phyloP scores from a whole-genome alignment of 1,284 basidiomycete species.

The Sporisorium iseilematis-ciliati region DNA sequence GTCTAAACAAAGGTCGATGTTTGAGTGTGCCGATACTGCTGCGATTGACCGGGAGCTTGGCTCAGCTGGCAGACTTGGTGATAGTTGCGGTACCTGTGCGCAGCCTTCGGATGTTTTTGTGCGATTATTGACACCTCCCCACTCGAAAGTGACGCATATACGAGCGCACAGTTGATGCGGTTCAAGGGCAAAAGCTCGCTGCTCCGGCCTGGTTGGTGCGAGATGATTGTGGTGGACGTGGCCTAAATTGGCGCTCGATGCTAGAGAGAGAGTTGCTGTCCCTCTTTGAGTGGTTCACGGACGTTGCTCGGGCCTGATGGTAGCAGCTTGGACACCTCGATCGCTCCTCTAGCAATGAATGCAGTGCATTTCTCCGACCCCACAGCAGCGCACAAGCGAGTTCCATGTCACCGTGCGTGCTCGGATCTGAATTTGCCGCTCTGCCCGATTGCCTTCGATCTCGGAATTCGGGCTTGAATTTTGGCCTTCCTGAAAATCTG shows the following conservation, averaged over 20 bases:
- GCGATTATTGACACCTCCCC: neutral
- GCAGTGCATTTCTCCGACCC: neutral
- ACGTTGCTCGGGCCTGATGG: neutral
- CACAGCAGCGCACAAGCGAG: neutral
- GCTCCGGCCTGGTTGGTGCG: neutral
- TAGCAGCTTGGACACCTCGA: neutral
- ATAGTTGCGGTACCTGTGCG: neutral
- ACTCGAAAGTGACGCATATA: neutral
- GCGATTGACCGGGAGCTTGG: neutral
- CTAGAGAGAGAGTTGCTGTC: neutral
- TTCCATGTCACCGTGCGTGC: slow-evolving; percentile 9
- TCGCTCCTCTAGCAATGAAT: neutral
- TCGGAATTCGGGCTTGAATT: slow-evolving; percentile 10
- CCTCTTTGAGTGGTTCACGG: neutral
- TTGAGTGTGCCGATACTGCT: neutral
- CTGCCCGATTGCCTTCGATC: neutral
- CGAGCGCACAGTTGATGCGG: neutral
- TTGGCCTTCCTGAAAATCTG: neutral
- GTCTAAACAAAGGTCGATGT: neutral
- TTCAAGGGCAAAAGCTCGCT: neutral
- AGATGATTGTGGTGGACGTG: too few species aligned
- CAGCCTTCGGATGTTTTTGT: too few species aligned
- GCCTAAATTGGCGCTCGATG: neutral
- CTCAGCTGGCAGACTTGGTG: neutral
- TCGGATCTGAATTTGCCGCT: neutral